Evolutionary conservation across 2,329 filamentous ascomycete species (phyloP), one percentile per base, ranked within the genome.

Genomic region (Ascochyta pisi): DNA sequence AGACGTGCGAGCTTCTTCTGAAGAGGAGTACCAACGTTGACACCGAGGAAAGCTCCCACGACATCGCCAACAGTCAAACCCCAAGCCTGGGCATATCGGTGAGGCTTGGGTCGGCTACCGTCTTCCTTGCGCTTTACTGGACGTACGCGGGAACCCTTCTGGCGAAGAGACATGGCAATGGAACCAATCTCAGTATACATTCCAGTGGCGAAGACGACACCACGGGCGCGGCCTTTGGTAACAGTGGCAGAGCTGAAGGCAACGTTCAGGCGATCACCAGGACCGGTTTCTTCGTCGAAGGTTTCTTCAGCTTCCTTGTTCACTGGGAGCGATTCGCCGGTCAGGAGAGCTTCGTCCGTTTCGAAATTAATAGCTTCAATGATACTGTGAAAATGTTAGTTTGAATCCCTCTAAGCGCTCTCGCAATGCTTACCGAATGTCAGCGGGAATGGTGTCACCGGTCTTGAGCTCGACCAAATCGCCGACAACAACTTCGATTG

Each of bases 181-280:
- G 84, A 85, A 55, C 89, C 89, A 49, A 92, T 88, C 68, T 91
- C 86, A 12, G 89, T 91, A 54, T 81, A 76, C 86, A 90, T 89
- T 39, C 86, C 88, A 5, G 85, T 89, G 12, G 84, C 82, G 47
- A 86, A 83, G 44, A 90, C 87, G 38, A 91, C 82, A 51, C 88
- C 88, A 7, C 81, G 85, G 24, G 84, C 88, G 45, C 88, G 85
- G 37, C 89, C 88, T 60, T 87, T 87, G 13, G 87, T 89, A 56
- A 90, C 82, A 2, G 84, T 88, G 51, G 87, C 89, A 46, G 86
- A 88, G 53, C 86, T 88, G 74, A 88, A 91, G 27, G 84, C 84
- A 70, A 90, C 82, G 68, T 91, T 91, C 66, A 84, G 78, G 24
- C 88, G 84, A 70, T 91, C 89, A 41, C 88, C 88, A 38, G 88